phyloP scores from a whole-genome alignment of 176 grass and related monocot genomes.

The Musa troglodytarum region DNA sequence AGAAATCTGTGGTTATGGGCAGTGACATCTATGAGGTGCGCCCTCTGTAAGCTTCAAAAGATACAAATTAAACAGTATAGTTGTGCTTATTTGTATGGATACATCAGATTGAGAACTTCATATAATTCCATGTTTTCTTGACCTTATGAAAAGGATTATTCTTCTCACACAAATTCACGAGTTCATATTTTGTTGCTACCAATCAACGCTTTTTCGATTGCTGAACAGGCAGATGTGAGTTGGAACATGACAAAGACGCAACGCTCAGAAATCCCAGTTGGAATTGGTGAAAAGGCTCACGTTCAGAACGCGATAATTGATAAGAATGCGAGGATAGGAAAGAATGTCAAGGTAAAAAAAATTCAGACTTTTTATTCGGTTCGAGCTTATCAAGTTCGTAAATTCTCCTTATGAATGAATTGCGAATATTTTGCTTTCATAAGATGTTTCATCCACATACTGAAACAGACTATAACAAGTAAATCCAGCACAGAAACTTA shows the following conservation, averaged over 20 bases:
- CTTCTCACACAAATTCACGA: no score
- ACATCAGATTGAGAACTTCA: no score
- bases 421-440: no score
- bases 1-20: conserved; percentile 20
- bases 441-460: no score
- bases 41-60: not conserved
- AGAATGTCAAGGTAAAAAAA: conserved; percentile 16
- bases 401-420: not conserved
- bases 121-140: no score
- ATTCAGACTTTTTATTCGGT: not conserved
- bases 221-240: conserved; percentile 2
- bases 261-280: conserved; percentile 7
- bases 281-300: conserved; percentile 4
- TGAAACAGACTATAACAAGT: no score
- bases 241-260: not conserved
- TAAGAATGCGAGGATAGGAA: conserved; percentile 14
- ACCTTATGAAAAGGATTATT: no score
- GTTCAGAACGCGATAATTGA: conserved; percentile 22
- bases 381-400: not conserved
- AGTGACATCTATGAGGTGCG: conserved; percentile 9
- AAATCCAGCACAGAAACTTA: no score
- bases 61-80: no score
- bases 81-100: no score
- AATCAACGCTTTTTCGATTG: not conserved
- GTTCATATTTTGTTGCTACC: not conserved